Conservation (phyloP, 192 early-diverging fungal species). For the Backusella parvicylindrica region DNA sequence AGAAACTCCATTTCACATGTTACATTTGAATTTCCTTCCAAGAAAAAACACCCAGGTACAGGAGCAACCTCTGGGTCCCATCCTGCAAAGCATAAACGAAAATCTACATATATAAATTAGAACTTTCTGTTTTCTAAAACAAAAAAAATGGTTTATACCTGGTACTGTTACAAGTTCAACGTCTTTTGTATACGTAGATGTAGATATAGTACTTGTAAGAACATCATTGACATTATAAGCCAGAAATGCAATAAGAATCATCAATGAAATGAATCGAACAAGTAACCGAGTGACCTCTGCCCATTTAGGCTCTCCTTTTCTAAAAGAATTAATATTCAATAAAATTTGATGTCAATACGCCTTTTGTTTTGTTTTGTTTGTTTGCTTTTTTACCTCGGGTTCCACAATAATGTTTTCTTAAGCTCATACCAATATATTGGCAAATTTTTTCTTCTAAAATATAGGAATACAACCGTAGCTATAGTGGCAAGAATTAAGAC, state of each 20-base stretch:
- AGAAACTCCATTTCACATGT: background rate
- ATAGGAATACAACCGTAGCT: background rate
- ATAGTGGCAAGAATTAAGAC: background rate
- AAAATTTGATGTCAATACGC: background rate
- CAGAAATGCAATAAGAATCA: background rate
- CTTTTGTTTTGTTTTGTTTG: too few species aligned
- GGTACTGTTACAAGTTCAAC: background rate
- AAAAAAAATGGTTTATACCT: background rate
- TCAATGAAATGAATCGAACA: background rate
- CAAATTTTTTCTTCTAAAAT: background rate
- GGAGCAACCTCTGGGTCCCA: background rate
- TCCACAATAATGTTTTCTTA: background rate
- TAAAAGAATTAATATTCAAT: background rate
- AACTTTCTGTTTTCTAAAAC: background rate
- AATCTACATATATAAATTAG: background rate
- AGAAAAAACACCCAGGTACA: background rate
- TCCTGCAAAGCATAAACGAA: background rate
- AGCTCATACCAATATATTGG: background rate
- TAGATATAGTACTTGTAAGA: background rate
- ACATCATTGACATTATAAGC: background rate
- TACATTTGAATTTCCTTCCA: background rate
- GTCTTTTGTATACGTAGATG: background rate
- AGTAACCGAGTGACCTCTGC: background rate
- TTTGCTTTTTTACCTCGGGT: background rate
- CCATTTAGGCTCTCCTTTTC: constrained; percentile 1